Evolutionary conservation across 1,139 yeast genomes (phyloP).

Genomic region (Taphrina sp.): DNA sequence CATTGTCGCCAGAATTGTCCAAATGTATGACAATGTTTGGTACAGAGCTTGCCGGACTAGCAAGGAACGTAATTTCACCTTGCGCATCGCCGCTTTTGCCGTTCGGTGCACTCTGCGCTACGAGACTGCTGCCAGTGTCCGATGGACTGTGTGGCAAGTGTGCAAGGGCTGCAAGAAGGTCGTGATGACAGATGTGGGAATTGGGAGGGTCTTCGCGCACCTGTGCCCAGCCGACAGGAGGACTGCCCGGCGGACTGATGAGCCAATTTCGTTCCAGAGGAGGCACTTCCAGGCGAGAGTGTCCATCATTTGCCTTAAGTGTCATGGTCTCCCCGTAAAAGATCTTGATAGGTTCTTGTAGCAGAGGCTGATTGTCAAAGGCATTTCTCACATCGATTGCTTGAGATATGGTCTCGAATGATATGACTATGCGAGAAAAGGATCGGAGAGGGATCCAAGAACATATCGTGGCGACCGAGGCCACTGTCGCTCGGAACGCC

Average conservation of each 20-base stretch:
- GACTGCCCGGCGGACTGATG: conserved; percentile 51
- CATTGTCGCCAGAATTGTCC: background rate
- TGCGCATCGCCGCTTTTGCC: background rate
- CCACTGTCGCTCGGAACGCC: conserved; percentile 1
- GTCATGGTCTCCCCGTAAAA: conserved; percentile 34
- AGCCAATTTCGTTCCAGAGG: conserved; percentile 47
- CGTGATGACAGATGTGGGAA: conserved; percentile 6
- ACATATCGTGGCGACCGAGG: background rate
- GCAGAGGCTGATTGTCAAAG: conserved; percentile 21
- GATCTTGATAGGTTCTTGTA: conserved; percentile 14
- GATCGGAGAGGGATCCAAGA: conserved; percentile 45
- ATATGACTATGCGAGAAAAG: conserved; percentile 45
- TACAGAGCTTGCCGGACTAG: background rate
- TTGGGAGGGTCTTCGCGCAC: conserved; percentile 46
- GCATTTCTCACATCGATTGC: conserved; percentile 40
- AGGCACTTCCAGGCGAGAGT: conserved; percentile 43
- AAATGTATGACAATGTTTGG: conserved; percentile 11
- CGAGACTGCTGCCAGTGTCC: background rate
- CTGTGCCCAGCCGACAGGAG: conserved; percentile 49
- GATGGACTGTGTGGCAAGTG: background rate
- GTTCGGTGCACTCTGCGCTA: no score
- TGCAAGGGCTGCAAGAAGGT: conserved; percentile 11
- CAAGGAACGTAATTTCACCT: background rate
- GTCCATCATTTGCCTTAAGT: conserved; percentile 34
- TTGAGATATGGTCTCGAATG: conserved; percentile 41